A percentile compares a stretch with the other conserved stretches of the same genome.
phyloP scores from a whole-genome alignment of 2,329 filamentous ascomycete genomes.

The Mariannaea sp. region DNA sequence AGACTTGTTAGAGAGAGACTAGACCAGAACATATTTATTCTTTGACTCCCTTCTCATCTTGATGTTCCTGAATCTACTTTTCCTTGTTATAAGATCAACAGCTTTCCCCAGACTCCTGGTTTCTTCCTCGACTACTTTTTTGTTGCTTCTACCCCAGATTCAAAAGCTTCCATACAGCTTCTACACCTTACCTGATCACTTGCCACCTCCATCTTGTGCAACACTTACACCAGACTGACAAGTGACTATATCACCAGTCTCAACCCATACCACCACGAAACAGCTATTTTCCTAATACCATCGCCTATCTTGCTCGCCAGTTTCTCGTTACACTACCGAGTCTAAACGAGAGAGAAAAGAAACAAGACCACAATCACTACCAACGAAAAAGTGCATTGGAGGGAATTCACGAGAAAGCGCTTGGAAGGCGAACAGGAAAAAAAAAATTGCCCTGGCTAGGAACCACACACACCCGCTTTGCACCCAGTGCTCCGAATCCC shows the following conservation, averaged over 20 bases:
- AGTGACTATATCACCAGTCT: constrained; percentile 8
- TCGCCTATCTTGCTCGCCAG: constrained; percentile 5
- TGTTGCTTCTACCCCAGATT: constrained; percentile 14
- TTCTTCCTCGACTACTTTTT: constrained; percentile 2
- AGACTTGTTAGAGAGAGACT: constrained; percentile 24
- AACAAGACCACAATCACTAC: not conserved
- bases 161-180: constrained; percentile 4
- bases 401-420: not conserved
- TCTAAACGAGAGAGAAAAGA: constrained; percentile 11
- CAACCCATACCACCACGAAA: not conserved
- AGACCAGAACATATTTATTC: constrained; percentile 35
- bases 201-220: constrained; percentile 8
- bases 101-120: constrained; percentile 15
- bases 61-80: constrained; percentile 24
- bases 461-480: constrained; percentile 13
- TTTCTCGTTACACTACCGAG: constrained; percentile 19
- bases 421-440: constrained; percentile 1
- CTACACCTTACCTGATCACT: constrained; percentile 1
- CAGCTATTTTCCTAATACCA: constrained; percentile 8
- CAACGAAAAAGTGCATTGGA: not conserved
- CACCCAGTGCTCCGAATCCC: constrained; percentile 19
- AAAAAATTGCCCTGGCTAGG: constrained; percentile 19
- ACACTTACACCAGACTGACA: constrained; percentile 12
- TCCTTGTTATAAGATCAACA: constrained; percentile 18
- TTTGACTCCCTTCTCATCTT: constrained; percentile 31